Base-by-base conservation (phyloP, 2,329 filamentous ascomycete species). In the Sporothrix brasiliensis region DNA sequence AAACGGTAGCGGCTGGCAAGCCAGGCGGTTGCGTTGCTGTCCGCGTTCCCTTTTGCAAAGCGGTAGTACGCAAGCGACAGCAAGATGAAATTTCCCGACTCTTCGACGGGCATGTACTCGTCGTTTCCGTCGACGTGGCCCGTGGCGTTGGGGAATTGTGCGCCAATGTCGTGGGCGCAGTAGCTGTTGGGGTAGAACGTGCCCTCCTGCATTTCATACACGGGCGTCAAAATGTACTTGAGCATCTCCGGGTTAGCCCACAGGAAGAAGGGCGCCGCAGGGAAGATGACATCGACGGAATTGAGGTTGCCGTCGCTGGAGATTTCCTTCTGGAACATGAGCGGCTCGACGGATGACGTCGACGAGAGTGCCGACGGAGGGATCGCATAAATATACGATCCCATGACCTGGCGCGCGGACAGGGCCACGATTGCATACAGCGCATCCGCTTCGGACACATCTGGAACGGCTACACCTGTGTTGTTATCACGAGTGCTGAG, bases 261-360 rank as follows among this genome's bases (percentile, higher is more conserved):
- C 24, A 94, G 79, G 82, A 94, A 94, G 83, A 94, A 95, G 0
- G 92, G 92, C 79, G 93, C 94, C 0, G 92, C 86, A 0, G 92
- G 92, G 81, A 93, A 95, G 75, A 96, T 94, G 70, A 96, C 91
- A 80, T 94, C 92, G 13, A 95, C 91, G 0, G 92, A 95, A 77
- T 95, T 92, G 78, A 89, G 89, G 76, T 96, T 94, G 4, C 92
- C 92, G 75, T 94, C 91, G 2, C 91, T 93, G 1, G 91, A 93
- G 70, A 95, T 94, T 78, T 95, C 92, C 77, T 95, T 95, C 72
- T 94, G 81, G 80, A 95, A 95, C 27, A 95, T 79, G 54, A 94
- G 85, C 0, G 91, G 91, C 73, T 88, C 84, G 3, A 92, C 86
- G 86, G 56, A 91, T 87, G 7, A 91, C 3, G 21, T 1, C 27